Percentiles rank a stretch among this genome's conserved stretches.
Conservation (phyloP, 441 rosid species). For the Macaranga tanarius region DNA sequence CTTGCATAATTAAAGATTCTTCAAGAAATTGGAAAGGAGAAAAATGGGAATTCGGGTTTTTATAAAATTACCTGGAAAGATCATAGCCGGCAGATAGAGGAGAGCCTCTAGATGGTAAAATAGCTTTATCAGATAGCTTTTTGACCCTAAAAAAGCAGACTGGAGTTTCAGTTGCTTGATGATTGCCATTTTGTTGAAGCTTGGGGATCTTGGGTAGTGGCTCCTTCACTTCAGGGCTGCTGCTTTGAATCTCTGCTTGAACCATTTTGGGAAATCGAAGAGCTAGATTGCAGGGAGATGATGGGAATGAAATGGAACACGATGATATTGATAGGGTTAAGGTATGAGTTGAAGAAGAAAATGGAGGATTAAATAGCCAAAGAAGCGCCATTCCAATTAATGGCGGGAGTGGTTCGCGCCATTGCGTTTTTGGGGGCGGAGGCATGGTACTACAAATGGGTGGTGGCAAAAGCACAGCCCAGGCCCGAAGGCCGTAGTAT, state of each 20-base stretch:
- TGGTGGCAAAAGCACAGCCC: too few species aligned
- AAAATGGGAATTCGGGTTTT: background rate
- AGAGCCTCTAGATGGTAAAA: slow-evolving; percentile 69
- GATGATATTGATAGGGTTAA: too few species aligned
- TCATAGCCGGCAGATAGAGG: slow-evolving; percentile 82
- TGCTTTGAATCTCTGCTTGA: slow-evolving; percentile 8
- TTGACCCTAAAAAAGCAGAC: slow-evolving; percentile 52
- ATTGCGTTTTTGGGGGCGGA: background rate
- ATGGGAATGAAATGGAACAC: background rate
- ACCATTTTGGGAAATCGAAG: slow-evolving; percentile 12
- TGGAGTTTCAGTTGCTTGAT: background rate
- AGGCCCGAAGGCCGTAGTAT: too few species aligned
- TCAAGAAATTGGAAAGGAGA: background rate
- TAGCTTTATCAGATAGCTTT: slow-evolving; percentile 74
- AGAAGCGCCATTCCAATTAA: background rate
- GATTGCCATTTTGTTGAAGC: slow-evolving; percentile 38
- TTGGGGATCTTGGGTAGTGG: slow-evolving; percentile 51
- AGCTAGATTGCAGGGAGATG: background rate
- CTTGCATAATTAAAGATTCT: background rate
- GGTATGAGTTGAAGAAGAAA: background rate
- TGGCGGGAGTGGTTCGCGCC: slow-evolving; percentile 46
- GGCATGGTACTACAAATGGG: too few species aligned
- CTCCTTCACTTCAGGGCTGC: slow-evolving; percentile 34
- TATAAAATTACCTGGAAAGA: slow-evolving; percentile 57
- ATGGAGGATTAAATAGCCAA: slow-evolving; percentile 8